These are phyloP conservation scores for Casuarina glauca DNA, from an alignment of 306 rosid species.

Conservation along the genomic window DNA sequence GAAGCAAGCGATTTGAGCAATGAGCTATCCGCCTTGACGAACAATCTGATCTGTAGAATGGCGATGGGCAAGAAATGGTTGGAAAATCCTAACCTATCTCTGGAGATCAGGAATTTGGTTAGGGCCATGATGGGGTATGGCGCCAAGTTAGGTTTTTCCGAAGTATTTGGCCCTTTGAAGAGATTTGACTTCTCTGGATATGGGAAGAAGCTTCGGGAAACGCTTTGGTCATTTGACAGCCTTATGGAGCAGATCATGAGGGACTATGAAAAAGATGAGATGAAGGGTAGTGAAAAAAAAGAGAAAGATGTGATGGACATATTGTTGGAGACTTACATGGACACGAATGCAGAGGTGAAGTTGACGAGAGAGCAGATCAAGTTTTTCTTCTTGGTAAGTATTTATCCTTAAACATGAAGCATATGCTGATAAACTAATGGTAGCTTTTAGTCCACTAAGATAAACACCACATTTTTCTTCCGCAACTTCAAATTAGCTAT, in stretches of 20 bases:
- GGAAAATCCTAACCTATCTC: neutral
- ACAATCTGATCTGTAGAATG: conserved; percentile 4
- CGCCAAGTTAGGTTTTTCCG: neutral
- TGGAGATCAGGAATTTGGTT: neutral
- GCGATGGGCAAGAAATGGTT: neutral
- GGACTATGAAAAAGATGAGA: neutral
- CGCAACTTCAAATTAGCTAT: no score
- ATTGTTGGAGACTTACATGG: conserved; percentile 1
- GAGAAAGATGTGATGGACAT: conserved; percentile 1
- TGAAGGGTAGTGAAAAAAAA: neutral
- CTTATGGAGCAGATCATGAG: neutral
- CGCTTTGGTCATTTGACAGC: neutral
- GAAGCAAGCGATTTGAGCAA: neutral
- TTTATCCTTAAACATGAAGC: no score
- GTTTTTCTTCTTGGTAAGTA: neutral
- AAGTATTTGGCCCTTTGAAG: neutral
- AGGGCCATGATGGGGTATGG: neutral
- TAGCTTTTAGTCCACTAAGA: no score
- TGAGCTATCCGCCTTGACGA: neutral
- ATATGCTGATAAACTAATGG: no score
- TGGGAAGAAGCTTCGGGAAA: neutral
- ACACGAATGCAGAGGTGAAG: neutral
- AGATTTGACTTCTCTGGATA: neutral
- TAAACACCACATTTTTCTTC: no score
- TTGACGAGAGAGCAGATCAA: neutral